phyloP scores from a whole-genome alignment of 768 basidiomycete species.

The Neoboletus brunneissimus region DNA sequence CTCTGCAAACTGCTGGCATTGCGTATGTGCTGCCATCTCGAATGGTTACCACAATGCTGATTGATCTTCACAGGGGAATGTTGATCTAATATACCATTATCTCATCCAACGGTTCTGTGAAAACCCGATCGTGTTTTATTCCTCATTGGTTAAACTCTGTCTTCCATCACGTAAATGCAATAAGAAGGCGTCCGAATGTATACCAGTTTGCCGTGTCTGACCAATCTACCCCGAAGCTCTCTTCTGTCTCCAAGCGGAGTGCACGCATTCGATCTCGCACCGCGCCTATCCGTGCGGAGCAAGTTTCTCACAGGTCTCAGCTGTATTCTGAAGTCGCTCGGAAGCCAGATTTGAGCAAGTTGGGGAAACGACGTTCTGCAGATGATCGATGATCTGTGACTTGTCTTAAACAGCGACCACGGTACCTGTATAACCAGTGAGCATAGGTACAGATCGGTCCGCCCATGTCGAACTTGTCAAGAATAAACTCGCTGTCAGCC shows the following conservation, averaged over 20 bases:
- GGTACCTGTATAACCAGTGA: background rate
- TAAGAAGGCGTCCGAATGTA: background rate
- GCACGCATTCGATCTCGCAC: background rate
- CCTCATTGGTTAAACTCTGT: background rate
- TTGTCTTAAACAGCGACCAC: background rate
- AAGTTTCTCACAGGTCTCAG: background rate
- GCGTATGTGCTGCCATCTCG: constrained; percentile 40
- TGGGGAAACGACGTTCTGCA: background rate
- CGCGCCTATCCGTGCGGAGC: background rate
- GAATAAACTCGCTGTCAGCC: constrained; percentile 19
- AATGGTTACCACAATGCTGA: constrained; percentile 3
- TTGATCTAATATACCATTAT: constrained; percentile 35
- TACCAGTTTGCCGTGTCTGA: background rate
- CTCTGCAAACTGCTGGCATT: constrained; percentile 57
- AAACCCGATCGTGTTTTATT: background rate
- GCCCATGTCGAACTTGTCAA: background rate
- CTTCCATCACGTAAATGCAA: background rate
- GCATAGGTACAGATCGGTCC: background rate
- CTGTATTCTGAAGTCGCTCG: background rate
- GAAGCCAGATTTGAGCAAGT: too few species aligned
- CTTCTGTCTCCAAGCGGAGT: background rate
- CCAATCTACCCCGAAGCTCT: background rate
- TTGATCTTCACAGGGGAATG: constrained; percentile 42
- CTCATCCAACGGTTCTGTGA: background rate
- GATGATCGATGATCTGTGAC: background rate